Conservation (phyloP, 345 rosid species). For the Salix suchowensis region DNA sequence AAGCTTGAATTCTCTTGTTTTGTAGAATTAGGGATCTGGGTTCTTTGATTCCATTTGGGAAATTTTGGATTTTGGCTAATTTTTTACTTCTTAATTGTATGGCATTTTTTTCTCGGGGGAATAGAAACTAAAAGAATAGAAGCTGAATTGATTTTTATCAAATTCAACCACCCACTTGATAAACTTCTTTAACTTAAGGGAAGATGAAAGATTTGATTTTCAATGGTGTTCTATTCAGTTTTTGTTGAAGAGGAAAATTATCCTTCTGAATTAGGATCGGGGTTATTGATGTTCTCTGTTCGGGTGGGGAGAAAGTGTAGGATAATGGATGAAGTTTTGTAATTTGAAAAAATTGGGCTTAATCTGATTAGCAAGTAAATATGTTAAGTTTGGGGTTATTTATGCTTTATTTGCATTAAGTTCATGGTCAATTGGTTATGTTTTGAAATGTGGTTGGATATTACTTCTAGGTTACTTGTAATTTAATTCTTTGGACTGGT, state of each 20-base stretch:
- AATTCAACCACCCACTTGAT: neutral
- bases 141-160: neutral
- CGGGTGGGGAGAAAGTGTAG: neutral
- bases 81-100: neutral
- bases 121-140: neutral
- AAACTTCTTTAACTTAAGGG: neutral
- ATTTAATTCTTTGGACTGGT: neutral
- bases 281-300: neutral
- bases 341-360: neutral
- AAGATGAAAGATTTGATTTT: neutral
- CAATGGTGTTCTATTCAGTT: neutral
- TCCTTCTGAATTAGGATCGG: neutral
- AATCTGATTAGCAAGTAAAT: neutral
- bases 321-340: neutral
- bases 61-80: neutral
- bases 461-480: neutral
- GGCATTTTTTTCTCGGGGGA: neutral
- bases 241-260: neutral
- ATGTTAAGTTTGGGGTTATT: neutral
- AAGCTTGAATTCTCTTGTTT: neutral
- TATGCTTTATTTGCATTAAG: neutral
- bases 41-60: neutral
- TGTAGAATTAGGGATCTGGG: neutral
- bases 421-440: neutral
- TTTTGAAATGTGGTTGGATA: neutral